Evolutionary conservation across 169 alveolate genomes (phyloP).

Genomic region (Cryptosporidium bovis): DNA sequence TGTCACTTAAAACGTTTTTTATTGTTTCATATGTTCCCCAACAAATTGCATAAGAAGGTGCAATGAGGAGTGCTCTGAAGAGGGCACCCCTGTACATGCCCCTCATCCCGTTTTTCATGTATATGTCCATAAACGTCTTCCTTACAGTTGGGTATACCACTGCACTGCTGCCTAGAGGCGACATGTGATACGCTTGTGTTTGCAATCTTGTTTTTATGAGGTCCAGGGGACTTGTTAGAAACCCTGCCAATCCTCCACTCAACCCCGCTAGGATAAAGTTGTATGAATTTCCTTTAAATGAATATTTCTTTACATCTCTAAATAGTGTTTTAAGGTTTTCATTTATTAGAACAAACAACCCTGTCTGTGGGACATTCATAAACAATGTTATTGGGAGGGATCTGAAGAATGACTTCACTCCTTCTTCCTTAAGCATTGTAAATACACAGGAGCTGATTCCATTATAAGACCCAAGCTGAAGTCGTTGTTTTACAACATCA

Average conservation of each 20-base stretch:
- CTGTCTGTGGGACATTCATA: conserved; percentile 95
- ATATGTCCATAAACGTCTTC: conserved; percentile 80
- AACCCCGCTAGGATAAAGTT: conserved; percentile 90
- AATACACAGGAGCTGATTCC: conserved; percentile 79
- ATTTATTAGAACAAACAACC: conserved; percentile 90
- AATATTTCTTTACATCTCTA: conserved; percentile 40
- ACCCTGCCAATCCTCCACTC: conserved; percentile 96
- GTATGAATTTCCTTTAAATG: conserved; percentile 73
- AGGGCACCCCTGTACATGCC: conserved; percentile 92
- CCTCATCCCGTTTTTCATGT: conserved; percentile 85
- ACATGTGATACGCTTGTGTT: conserved; percentile 87
- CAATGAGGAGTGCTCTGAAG: conserved; percentile 89
- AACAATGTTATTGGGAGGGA: conserved; percentile 93
- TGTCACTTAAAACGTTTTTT: conserved; percentile 77
- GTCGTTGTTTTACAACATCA: conserved; percentile 94
- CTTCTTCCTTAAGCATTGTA: conserved; percentile 87
- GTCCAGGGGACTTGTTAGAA: conserved; percentile 95
- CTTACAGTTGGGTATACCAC: conserved; percentile 73
- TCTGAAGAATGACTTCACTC: conserved; percentile 89
- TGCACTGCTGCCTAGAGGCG: conserved; percentile 4
- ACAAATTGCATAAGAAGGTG: conserved; percentile 95
- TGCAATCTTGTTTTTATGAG: conserved; percentile 95
- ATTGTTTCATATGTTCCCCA: conserved; percentile 96
- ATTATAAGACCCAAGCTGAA: conserved; percentile 89
- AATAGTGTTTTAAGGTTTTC: conserved; percentile 87